These are phyloP conservation scores for Polytrichum formosum DNA, from an alignment of 225 moss, liverwort and hornwort genomes.

Conservation along the genomic window DNA sequence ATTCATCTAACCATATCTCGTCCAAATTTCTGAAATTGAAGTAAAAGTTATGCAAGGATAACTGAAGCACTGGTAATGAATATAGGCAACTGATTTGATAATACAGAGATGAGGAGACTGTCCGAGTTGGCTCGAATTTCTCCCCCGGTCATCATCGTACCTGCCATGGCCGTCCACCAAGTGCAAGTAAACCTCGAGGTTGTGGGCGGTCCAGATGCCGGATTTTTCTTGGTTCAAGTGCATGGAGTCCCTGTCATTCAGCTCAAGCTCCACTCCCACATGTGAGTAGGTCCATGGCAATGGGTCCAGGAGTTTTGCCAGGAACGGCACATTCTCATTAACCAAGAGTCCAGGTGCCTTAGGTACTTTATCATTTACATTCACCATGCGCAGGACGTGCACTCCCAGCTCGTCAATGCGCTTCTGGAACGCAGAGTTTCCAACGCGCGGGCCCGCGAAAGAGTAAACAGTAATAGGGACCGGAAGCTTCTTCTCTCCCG, in stretches of 20 bases:
- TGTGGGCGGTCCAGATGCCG: constrained; percentile 17
- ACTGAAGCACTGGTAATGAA: too few relatives aligned
- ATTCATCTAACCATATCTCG: too few relatives aligned
- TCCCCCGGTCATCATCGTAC: not conserved
- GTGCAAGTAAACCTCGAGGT: constrained; percentile 53
- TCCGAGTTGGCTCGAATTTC: too few relatives aligned
- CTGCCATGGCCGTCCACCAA: constrained; percentile 38
- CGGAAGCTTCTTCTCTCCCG: not conserved
- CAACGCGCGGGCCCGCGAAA: constrained; percentile 48
- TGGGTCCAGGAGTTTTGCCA: constrained; percentile 22
- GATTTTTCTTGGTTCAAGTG: constrained; percentile 18
- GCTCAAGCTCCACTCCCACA: constrained; percentile 30
- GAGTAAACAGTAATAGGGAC: constrained; percentile 52
- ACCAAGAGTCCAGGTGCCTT: constrained; percentile 14
- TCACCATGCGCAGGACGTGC: constrained; percentile 50
- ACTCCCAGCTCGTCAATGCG: constrained; percentile 34
- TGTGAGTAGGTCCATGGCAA: constrained; percentile 25
- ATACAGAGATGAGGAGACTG: too few relatives aligned
- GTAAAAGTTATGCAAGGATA: too few relatives aligned
- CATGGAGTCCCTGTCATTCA: constrained; percentile 26
- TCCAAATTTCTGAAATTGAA: too few relatives aligned
- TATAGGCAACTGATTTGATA: too few relatives aligned
- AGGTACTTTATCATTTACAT: constrained; percentile 22
- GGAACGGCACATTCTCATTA: constrained; percentile 36
- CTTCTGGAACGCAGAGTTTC: constrained; percentile 25